phyloP scores from a whole-genome alignment of 306 rosid genomes.

The Quercus cerris region DNA sequence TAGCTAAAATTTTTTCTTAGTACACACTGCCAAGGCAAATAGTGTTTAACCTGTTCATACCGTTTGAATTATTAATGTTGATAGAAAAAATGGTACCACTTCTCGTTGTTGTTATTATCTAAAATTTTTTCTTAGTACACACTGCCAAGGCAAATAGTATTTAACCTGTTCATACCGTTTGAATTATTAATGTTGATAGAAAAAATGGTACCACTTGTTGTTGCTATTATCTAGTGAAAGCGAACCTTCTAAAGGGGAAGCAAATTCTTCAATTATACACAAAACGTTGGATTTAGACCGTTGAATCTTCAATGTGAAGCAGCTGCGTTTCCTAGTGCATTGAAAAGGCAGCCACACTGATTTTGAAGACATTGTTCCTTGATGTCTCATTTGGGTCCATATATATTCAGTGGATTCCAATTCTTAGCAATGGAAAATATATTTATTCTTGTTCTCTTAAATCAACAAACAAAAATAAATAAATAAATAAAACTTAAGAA shows the following conservation, averaged over 20 bases:
- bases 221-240: neutral
- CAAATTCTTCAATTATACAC: constrained; percentile 8
- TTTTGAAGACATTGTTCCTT: constrained; percentile 15
- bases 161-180: too few relatives aligned
- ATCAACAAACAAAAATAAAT: neutral
- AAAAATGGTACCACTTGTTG: neutral
- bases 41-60: too few relatives aligned
- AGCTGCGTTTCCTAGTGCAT: constrained; percentile 9
- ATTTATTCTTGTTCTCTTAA: neutral
- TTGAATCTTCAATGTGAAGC: constrained; percentile 20
- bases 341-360: constrained; percentile 10
- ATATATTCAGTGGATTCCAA: neutral
- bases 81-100: neutral
- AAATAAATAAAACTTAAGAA: too few relatives aligned
- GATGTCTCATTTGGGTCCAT: neutral
- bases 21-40: too few relatives aligned
- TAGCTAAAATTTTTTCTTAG: too few relatives aligned
- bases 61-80: neutral
- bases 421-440: neutral
- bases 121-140: too few relatives aligned
- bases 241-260: constrained; percentile 13
- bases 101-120: neutral
- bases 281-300: neutral
- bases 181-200: neutral
- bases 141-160: too few relatives aligned